Evolutionary conservation across 495 filamentous ascomycete species (phyloP).

Genomic region (Jackrogersella minutella): DNA sequence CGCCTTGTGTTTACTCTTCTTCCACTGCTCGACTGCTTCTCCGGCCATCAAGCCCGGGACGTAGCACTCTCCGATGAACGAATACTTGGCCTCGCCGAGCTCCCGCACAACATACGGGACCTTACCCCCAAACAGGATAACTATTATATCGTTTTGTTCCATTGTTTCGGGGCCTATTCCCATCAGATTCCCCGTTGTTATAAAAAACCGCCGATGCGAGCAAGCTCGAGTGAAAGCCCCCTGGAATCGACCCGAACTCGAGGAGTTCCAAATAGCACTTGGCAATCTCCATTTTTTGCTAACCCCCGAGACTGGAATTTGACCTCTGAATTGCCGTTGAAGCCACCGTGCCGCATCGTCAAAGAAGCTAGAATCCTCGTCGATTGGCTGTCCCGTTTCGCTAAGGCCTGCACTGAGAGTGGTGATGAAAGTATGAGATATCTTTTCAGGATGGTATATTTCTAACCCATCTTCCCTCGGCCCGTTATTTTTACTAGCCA

Average conservation of each 20-base stretch:
- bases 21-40: slow-evolving; percentile 26
- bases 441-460: slow-evolving; percentile 11
- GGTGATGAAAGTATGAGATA: slow-evolving; percentile 21
- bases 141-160: slow-evolving; percentile 16
- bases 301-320: slow-evolving; percentile 20
- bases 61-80: slow-evolving; percentile 33
- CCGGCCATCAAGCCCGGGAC: slow-evolving; percentile 27
- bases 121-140: slow-evolving; percentile 28
- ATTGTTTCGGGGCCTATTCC: slow-evolving; percentile 33
- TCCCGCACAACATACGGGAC: slow-evolving; percentile 29
- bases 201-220: slow-evolving; percentile 20
- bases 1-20: slow-evolving; percentile 7
- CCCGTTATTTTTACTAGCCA: background rate
- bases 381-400: slow-evolving; percentile 11
- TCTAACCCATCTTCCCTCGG: background rate
- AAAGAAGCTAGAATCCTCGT: slow-evolving; percentile 18
- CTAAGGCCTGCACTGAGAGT: slow-evolving; percentile 21
- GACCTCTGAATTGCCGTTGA: slow-evolving; percentile 9
- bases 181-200: slow-evolving; percentile 23
- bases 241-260: slow-evolving; percentile 23
- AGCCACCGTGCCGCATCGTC: slow-evolving; percentile 23
- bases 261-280: slow-evolving; percentile 8
- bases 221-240: slow-evolving; percentile 19
- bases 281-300: slow-evolving; percentile 12
- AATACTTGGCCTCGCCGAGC: slow-evolving; percentile 16